Evolutionary conservation across 345 rosid genomes (phyloP).

Genomic region (Eucalyptus lansdowneana): DNA sequence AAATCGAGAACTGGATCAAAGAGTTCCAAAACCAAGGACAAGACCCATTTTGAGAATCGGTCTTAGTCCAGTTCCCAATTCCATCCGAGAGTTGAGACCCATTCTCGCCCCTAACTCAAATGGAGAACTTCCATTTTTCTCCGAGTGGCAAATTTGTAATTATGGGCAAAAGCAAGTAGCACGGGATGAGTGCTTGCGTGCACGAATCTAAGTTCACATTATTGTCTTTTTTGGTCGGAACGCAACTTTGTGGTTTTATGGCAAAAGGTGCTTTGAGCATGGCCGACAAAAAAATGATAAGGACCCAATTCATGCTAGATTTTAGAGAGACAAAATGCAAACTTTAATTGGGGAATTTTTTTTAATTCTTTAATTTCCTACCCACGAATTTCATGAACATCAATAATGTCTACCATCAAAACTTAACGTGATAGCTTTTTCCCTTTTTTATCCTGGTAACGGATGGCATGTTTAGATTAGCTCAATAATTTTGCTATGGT

Average conservation of each 20-base stretch:
- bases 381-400: neutral
- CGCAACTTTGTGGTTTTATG: neutral
- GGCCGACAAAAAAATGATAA: neutral
- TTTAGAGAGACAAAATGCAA: neutral
- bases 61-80: neutral
- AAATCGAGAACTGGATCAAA: neutral
- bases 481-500: accelerated
- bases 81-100: neutral
- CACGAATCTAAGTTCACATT: neutral
- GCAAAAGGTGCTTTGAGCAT: neutral
- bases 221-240: neutral
- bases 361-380: neutral
- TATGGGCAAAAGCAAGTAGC: neutral
- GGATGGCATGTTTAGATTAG: accelerated
- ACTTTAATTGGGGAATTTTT: neutral
- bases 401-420: neutral
- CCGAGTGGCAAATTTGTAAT: neutral
- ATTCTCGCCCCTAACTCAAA: neutral
- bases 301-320: neutral
- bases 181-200: neutral
- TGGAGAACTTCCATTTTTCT: neutral
- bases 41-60: neutral
- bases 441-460: accelerated
- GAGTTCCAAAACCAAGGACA: neutral
- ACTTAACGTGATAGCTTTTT: accelerated